Conservation (phyloP, 495 filamentous ascomycete species). For the Xylaria grammica region DNA sequence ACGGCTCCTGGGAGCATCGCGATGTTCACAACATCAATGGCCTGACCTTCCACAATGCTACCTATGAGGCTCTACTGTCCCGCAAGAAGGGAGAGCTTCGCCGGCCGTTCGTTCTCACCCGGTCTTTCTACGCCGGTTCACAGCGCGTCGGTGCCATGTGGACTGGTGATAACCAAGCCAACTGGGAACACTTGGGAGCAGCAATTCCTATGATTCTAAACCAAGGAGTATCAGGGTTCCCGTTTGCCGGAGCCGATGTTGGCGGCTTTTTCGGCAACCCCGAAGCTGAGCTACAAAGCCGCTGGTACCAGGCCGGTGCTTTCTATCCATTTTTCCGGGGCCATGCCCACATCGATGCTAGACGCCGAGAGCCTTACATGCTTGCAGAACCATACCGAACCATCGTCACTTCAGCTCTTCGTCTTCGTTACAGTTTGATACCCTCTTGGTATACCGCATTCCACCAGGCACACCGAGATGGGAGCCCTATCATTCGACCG, state of each 20-base stretch:
- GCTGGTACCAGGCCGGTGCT: slow-evolving; percentile 96
- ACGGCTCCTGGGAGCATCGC: slow-evolving; percentile 93
- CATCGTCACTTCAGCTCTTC: slow-evolving; percentile 86
- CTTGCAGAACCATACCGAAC: slow-evolving; percentile 80
- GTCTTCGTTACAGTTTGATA: slow-evolving; percentile 85
- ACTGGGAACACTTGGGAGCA: slow-evolving; percentile 86
- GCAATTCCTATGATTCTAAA: slow-evolving; percentile 91
- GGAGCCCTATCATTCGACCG: slow-evolving; percentile 85
- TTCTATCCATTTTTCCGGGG: slow-evolving; percentile 99
- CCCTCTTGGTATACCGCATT: slow-evolving; percentile 98
- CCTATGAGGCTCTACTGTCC: slow-evolving; percentile 78
- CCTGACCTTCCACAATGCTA: slow-evolving; percentile 91
- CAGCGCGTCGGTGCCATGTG: slow-evolving; percentile 94
- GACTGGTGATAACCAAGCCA: slow-evolving; percentile 96
- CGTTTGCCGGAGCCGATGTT: slow-evolving; percentile 94
- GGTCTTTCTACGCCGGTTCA: slow-evolving; percentile 86
- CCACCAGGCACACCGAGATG: slow-evolving; percentile 81
- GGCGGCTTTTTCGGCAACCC: slow-evolving; percentile 99
- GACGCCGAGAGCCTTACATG: slow-evolving; percentile 92
- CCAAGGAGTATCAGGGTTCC: slow-evolving; percentile 90
- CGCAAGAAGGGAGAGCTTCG: slow-evolving; percentile 78
- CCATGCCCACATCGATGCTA: slow-evolving; percentile 71
- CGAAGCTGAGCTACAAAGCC: slow-evolving; percentile 82
- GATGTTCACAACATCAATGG: slow-evolving; percentile 96
- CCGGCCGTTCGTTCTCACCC: slow-evolving; percentile 89